Percentiles rank a stretch among this genome's conserved stretches.
phyloP scores from a whole-genome alignment of 495 filamentous ascomycete species.

The Lasiosphaeria miniovina region DNA sequence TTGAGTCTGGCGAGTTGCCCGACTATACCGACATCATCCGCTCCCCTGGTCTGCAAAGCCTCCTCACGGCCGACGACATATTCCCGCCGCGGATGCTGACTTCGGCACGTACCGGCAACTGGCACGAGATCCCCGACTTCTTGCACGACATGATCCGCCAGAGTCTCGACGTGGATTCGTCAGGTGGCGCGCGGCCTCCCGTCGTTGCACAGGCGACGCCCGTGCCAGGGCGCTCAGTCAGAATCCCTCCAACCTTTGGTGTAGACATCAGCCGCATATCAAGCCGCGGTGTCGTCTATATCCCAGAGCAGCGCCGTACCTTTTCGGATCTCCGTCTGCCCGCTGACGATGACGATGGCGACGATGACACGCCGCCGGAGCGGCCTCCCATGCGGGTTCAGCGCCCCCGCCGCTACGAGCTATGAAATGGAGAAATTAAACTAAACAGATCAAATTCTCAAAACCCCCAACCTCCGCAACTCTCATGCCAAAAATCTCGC shows the following conservation, averaged over 20 bases:
- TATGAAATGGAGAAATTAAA: background rate
- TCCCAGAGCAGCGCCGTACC: constrained; percentile 11
- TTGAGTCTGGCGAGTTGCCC: constrained; percentile 56
- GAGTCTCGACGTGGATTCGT: constrained; percentile 25
- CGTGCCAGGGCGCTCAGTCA: background rate
- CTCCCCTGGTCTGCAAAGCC: constrained; percentile 27
- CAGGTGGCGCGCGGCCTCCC: background rate
- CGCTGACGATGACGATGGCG: background rate
- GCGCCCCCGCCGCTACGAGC: background rate
- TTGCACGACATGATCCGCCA: constrained; percentile 46
- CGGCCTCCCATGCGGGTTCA: background rate
- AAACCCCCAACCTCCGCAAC: too few relatives aligned
- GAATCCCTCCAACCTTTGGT: background rate
- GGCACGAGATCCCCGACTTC: constrained; percentile 50
- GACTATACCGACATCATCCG: constrained; percentile 38
- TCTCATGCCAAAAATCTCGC: too few relatives aligned
- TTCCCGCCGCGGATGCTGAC: constrained; percentile 42
- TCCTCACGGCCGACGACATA: constrained; percentile 34
- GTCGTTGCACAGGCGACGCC: background rate
- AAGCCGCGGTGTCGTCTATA: background rate
- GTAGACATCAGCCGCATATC: background rate
- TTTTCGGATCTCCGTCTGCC: constrained; percentile 14
- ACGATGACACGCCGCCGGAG: too few relatives aligned
- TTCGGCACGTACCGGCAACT: constrained; percentile 48
- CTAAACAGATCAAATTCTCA: too few relatives aligned